phyloP scores from a whole-genome alignment of 1,284 basidiomycete species.

The Gomphus bonarii region DNA sequence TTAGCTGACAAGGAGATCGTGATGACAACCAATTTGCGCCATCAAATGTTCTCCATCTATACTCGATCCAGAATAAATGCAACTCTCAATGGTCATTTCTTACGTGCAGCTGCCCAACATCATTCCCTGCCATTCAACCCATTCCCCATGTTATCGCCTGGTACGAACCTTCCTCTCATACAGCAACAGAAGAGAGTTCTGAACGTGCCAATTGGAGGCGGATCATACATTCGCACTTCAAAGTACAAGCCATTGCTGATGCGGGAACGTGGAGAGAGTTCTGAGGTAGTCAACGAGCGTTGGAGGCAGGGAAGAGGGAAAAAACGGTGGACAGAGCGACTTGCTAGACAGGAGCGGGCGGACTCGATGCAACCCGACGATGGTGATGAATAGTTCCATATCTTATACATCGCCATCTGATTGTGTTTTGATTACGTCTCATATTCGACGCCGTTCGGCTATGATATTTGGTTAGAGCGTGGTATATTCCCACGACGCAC shows the following conservation, averaged over 20 bases:
- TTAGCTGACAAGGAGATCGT: slow-evolving; percentile 20
- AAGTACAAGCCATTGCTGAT: slow-evolving; percentile 60
- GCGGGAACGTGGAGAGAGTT: slow-evolving; percentile 57
- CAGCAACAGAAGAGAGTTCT: slow-evolving; percentile 22
- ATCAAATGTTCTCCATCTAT: slow-evolving; percentile 49
- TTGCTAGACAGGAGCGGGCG: neutral
- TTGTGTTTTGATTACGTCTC: neutral
- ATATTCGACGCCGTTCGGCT: neutral
- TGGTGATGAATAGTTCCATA: neutral
- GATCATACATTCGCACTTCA: slow-evolving; percentile 44
- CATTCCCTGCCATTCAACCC: slow-evolving; percentile 30
- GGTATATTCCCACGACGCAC: neutral
- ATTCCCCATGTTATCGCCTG: slow-evolving; percentile 12
- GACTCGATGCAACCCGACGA: neutral
- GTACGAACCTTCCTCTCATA: neutral
- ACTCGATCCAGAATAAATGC: slow-evolving; percentile 48
- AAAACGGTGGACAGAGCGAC: slow-evolving; percentile 19
- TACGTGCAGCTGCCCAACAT: slow-evolving; percentile 38
- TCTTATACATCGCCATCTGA: neutral
- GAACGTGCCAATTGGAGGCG: slow-evolving; percentile 67
- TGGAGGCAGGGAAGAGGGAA: slow-evolving; percentile 56
- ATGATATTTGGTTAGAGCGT: neutral
- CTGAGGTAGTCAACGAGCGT: slow-evolving; percentile 66
- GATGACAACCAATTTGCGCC: slow-evolving; percentile 19
- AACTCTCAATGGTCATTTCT: slow-evolving; percentile 53